Evolutionary conservation across 768 basidiomycete species (phyloP).

Genomic region (Ramaria rubella): DNA sequence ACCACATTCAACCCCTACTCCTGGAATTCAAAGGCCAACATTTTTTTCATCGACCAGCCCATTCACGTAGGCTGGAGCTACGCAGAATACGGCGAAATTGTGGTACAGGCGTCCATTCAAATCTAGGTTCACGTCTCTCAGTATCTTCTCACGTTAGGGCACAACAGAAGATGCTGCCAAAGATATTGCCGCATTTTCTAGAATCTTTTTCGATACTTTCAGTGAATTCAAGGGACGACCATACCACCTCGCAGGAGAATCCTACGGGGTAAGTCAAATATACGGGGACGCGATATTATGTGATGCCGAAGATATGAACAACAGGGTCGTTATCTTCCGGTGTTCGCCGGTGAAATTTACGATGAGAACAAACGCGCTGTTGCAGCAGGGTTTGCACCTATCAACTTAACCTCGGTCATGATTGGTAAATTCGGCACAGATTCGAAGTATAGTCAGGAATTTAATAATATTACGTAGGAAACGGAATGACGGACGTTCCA

Average conservation of each 20-base stretch:
- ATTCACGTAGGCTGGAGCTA: conserved; percentile 70
- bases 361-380: conserved; percentile 53
- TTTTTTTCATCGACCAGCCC: conserved; percentile 66
- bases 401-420: conserved; percentile 43
- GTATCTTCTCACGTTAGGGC: background rate
- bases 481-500: too few relatives aligned
- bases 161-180: conserved; percentile 62
- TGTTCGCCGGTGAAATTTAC: conserved; percentile 70
- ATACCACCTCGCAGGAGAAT: conserved; percentile 58
- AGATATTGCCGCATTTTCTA: conserved; percentile 64
- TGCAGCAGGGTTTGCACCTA: conserved; percentile 41
- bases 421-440: too few relatives aligned
- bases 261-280: conserved; percentile 47
- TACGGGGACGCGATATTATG: too few relatives aligned
- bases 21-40: conserved; percentile 61
- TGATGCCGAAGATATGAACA: too few relatives aligned
- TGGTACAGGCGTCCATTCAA: conserved; percentile 37
- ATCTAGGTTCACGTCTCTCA: background rate
- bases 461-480: too few relatives aligned
- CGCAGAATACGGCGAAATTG: conserved; percentile 58
- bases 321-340: conserved; percentile 67
- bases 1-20: too few relatives aligned
- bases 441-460: too few relatives aligned
- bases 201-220: conserved; percentile 72
- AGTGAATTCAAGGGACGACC: conserved; percentile 58